phyloP scores from a whole-genome alignment of 2,329 filamentous ascomycete genomes.

The Microdochium bolleyi region DNA sequence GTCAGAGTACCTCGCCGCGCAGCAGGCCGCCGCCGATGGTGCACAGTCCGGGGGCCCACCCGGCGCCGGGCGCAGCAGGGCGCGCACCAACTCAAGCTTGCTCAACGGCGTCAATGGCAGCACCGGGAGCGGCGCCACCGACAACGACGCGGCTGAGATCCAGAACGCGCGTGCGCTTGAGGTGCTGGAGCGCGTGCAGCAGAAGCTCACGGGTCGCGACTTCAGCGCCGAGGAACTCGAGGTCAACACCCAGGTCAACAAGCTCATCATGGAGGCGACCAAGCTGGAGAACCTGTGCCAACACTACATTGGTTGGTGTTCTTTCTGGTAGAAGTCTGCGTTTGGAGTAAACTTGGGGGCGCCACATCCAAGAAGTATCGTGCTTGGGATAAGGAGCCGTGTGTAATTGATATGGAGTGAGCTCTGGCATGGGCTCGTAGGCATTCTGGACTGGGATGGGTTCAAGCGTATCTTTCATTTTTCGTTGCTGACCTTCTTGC shows the following conservation, averaged over 20 bases:
- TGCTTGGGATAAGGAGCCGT: too few relatives aligned
- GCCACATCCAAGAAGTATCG: too few relatives aligned
- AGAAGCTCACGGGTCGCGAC: slow-evolving; percentile 90
- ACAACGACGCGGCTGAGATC: slow-evolving; percentile 56
- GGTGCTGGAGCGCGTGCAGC: slow-evolving; percentile 83
- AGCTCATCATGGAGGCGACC: slow-evolving; percentile 88
- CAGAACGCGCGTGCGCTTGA: slow-evolving; percentile 92
- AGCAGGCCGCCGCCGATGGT: slow-evolving; percentile 16
- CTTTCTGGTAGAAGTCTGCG: slow-evolving; percentile 66
- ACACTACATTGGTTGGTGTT: slow-evolving; percentile 99
- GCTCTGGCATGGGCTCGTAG: too few relatives aligned
- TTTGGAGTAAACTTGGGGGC: too few relatives aligned
- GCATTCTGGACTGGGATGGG: too few relatives aligned
- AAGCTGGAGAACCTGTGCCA: slow-evolving; percentile 97
- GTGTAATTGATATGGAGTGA: too few relatives aligned
- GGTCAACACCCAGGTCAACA: slow-evolving; percentile 84
- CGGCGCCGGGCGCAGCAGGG: slow-evolving; percentile 36
- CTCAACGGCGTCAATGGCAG: slow-evolving; percentile 22
- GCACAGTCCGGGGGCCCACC: slow-evolving; percentile 37
- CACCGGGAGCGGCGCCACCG: slow-evolving; percentile 26
- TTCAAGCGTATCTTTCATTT: too few relatives aligned
- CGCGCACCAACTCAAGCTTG: slow-evolving; percentile 49
- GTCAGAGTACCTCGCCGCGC: slow-evolving; percentile 46
- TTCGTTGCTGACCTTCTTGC: too few relatives aligned
- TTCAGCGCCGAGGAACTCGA: slow-evolving; percentile 82